Evolutionary conservation across 345 rosid genomes (phyloP), one percentile per base, ranked within the genome.

Genomic region (Eucalyptus sp.): DNA sequence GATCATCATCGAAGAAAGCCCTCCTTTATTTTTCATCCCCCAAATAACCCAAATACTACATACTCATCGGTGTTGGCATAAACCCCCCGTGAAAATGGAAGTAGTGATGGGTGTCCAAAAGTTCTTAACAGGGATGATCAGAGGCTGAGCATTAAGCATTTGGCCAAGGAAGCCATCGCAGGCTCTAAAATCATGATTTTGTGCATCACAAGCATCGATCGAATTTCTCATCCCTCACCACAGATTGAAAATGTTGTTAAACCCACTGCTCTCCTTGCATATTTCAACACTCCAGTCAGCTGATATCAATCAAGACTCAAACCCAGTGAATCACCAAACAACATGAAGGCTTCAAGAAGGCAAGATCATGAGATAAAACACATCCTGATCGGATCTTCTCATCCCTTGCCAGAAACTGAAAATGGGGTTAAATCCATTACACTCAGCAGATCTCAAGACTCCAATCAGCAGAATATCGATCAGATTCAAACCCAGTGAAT

Each of bases 221-320:
- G 31, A 96, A 29, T 88, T 94, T 98, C 80, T 96, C 99, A 86
- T 95, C 99, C 86, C 98, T 98, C 81, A 96, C 3, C 43, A 66
- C 22, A 66, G 22, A 66, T 33, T 66, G 80, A 68, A 68, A 68
- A 18, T 33, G 81, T 33, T 6, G 44, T 18, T 71, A 33, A 37
- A 33, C 25, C 25, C 68, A 27, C 31, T 13, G 68, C 16, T 1
- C 66, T 60, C 16, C 43, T 37, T 17, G 22, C 24, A 68, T 18
- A 33, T 33, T 13, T 71, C 44, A 71, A 33, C 13, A 71, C 81
- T 68, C 25, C 44, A 71, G 13, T 71, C 43, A 15, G 51, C 86
- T 83, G 50, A 83, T 24, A 15, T 83, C 51, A 44, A 83, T 43
- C 13, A 68, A 66, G 44, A 68, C 37, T 68, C 44, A 33, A 68